Evolutionary conservation across 345 rosid genomes (phyloP), one percentile per base, ranked within the genome.

Genomic region (Acer yangbiense): DNA sequence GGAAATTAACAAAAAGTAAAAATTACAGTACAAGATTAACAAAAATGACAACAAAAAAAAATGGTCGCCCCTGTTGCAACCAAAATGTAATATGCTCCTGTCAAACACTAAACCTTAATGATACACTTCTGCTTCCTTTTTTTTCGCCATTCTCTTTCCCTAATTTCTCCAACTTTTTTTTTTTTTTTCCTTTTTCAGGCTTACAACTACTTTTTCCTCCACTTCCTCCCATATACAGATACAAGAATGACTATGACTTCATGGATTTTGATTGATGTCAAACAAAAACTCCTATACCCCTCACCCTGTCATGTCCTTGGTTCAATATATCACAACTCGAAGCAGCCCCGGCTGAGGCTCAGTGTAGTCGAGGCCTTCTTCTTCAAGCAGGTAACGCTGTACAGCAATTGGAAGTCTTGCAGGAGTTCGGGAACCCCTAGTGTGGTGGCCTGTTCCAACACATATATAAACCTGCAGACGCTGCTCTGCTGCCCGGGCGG

Each of bases 281-380:
- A 4, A 35, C 88, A 80, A 83, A 82, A 86, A 86, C 87, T 77
- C 81, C 83, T 84, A 81, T 75, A 54, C 81, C 85, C 81, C 85
- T 74, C 80, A 55, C 78, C 7, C 11, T 60, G 72, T 77, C 79
- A 43, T 35, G 84, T 73, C 75, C 77, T 67, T 46, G 65, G 76
- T 69, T 92, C 91, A 91, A 62, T 90, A 85, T 79, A 97, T 82
- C 85, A 93, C 88, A 75, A 97, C 98, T 70, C 98, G 92, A 76
- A 97, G 93, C 76, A 97, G 88, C 76, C 99, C 99, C 0, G 98
- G 92, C 82, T 94, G 98, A 14, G 99, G 93, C 86, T 97, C 99
- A 0, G 89, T 77, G 83, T 67, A 97, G 69, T 89, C 92, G 35
- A 97, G 97, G 81, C 94, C 89, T 88, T 96, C 98, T 75, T 94